Percentiles rank a stretch among this genome's conserved stretches.
These are phyloP conservation scores for Ophiosphaerella herpotricha DNA, from an alignment of 2,329 filamentous ascomycete genomes.

Conservation along the genomic window DNA sequence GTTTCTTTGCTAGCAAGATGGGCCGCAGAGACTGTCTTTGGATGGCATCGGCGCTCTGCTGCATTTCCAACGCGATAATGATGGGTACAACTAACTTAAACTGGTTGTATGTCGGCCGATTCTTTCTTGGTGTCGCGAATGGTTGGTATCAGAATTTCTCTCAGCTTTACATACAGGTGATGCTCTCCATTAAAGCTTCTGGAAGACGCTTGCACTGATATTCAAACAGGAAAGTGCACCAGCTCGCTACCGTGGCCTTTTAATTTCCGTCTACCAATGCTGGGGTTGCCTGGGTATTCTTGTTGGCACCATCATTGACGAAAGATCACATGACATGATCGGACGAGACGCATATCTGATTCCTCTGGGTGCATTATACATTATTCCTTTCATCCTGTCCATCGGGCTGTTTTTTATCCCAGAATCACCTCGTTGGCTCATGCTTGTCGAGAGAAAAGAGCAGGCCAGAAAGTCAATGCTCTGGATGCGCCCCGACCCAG, in stretches of 20 bases:
- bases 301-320: constrained; percentile 57
- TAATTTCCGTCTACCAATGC: constrained; percentile 55
- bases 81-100: constrained; percentile 59
- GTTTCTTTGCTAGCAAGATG: constrained; percentile 40
- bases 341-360: constrained; percentile 47
- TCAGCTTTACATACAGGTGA: constrained; percentile 56
- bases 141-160: constrained; percentile 61
- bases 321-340: constrained; percentile 45
- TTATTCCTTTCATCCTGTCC: constrained; percentile 55
- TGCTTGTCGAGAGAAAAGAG: constrained; percentile 24
- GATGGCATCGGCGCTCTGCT: constrained; percentile 55
- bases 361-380: constrained; percentile 59
- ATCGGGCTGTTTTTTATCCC: constrained; percentile 45
- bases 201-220: not conserved
- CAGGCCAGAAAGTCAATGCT: constrained; percentile 25
- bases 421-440: constrained; percentile 53
- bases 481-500: constrained; percentile 34
- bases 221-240: constrained; percentile 50
- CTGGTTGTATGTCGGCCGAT: constrained; percentile 59
- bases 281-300: constrained; percentile 52
- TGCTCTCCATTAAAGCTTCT: not conserved
- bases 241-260: constrained; percentile 56
- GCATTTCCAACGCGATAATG: constrained; percentile 56
- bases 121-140: constrained; percentile 60
- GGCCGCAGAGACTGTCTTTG: constrained; percentile 53